A percentile compares a stretch with the other conserved stretches of the same genome.
These are phyloP conservation scores for Galerina marginata DNA, from an alignment of 768 basidiomycete genomes.

Conservation along the genomic window DNA sequence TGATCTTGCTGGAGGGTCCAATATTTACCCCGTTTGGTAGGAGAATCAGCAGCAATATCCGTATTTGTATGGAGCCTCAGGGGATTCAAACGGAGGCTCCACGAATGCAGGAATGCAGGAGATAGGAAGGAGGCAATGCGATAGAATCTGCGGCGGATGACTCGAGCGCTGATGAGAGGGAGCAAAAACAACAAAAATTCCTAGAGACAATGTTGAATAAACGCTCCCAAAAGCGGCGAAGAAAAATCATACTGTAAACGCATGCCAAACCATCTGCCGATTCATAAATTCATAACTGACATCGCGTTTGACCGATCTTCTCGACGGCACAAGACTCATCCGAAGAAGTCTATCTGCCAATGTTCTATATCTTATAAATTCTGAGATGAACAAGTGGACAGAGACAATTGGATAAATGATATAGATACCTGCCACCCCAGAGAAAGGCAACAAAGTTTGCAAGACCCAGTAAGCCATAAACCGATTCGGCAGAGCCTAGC, in stretches of 20 bases:
- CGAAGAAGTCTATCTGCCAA: conserved; percentile 77
- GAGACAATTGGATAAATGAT: not conserved
- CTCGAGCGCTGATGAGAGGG: conserved; percentile 78
- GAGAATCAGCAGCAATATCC: not conserved
- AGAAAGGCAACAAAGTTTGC: conserved; percentile 85
- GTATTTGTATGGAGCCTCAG: conserved; percentile 4
- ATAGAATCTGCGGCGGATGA: conserved; percentile 61
- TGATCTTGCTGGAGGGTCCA: conserved; percentile 71
- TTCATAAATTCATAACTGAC: conserved; percentile 99
- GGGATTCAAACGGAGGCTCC: conserved; percentile 29
- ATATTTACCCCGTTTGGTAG: conserved; percentile 61
- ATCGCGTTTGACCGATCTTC: conserved; percentile 72
- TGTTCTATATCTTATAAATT: conserved; percentile 74
- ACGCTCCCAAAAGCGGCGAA: not conserved
- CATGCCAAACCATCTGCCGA: conserved; percentile 99
- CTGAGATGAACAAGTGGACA: not conserved
- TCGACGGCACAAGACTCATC: conserved; percentile 77
- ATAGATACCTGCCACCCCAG: conserved; percentile 75
- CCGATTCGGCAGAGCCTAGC: conserved; percentile 70
- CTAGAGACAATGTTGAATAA: conserved; percentile 44
- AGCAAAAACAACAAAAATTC: conserved; percentile 94
- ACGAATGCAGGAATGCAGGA: conserved; percentile 31
- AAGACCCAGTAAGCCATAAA: conserved; percentile 65
- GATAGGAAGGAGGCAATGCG: conserved; percentile 40
- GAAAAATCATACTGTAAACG: conserved; percentile 79